Base-by-base conservation (phyloP, 2,329 filamentous ascomycete species). In the Fusarium camptoceras region DNA sequence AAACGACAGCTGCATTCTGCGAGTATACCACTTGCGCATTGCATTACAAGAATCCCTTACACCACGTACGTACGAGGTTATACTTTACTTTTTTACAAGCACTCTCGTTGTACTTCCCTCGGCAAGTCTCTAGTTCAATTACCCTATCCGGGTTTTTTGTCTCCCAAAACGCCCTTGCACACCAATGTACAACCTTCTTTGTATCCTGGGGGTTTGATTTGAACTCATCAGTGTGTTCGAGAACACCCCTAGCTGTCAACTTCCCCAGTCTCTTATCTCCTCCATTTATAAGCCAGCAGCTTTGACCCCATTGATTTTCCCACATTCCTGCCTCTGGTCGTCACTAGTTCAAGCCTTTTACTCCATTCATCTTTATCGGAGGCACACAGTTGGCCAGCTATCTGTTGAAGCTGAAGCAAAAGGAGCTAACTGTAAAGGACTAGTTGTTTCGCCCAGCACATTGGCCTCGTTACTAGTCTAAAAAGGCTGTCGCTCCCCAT, bases 221-320 rank as follows among this genome's bases (percentile, higher is more conserved):
- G 46, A 53, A 59, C 53, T n/a, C 46, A 64, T 43, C 60, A 64
- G 56, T 65, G 60, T 43, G 28, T 43, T 55, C 55, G 50, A 25
- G 54, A 37, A n/a, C 18, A 57, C 63, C 41, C 67, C 67, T 59
- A 64, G 64, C 50, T 56, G 41, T 55, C 39, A n/a, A 46, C 55
- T 54, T 61, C 69, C 59, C 60, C 66, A 56, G 51, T 56, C 54
- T 71, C 64, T 67, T 67, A 71, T 71, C 63, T 72, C 41, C 53
- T 58, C 72, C 69, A 55, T 66, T 59, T 55, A 73, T 48, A 64
- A 60, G 39, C 37, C 48, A 51, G 49, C 64, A 50, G 56, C 57
- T 65, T 70, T 57, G 53, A 66, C 68, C 67, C 50, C 67, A 49
- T 68, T 57, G 46, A 44, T 58, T 64, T 70, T 69, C 64, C 65